phyloP scores from a whole-genome alignment of 2,329 filamentous ascomycete genomes.

The Sporothrix inflata region DNA sequence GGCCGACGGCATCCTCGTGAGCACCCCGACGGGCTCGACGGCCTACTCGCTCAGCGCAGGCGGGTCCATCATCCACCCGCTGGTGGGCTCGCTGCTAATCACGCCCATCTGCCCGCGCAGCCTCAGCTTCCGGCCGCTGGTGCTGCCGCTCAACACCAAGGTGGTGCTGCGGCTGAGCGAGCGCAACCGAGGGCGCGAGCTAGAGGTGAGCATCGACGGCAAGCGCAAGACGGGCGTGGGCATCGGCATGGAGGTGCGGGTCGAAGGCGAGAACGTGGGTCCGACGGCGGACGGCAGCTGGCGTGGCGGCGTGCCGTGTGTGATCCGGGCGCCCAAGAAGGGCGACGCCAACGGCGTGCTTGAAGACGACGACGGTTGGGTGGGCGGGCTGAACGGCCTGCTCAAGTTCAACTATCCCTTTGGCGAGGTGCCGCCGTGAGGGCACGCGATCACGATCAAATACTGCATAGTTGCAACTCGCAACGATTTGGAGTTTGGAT shows the following conservation, averaged over 20 bases:
- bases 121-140: slow-evolving; percentile 87
- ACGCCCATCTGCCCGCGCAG: slow-evolving; percentile 94
- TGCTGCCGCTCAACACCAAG: slow-evolving; percentile 82
- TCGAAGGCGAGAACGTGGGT: slow-evolving; percentile 82
- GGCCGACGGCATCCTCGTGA: slow-evolving; percentile 92
- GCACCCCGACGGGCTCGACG: slow-evolving; percentile 91
- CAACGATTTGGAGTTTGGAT: slow-evolving; percentile 5
- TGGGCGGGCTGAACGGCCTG: slow-evolving; percentile 88
- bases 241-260: slow-evolving; percentile 81
- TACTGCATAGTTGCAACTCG: neutral
- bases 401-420: slow-evolving; percentile 98
- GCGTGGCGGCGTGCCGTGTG: slow-evolving; percentile 86
- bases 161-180: slow-evolving; percentile 81
- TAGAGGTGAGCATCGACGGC: slow-evolving; percentile 81
- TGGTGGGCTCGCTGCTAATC: slow-evolving; percentile 84
- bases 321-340: slow-evolving; percentile 67
- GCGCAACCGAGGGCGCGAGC: slow-evolving; percentile 74
- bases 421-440: slow-evolving; percentile 59
- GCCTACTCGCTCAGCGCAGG: slow-evolving; percentile 94
- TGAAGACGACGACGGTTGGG: slow-evolving; percentile 88
- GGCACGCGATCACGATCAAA: neutral
- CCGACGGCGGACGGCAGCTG: slow-evolving; percentile 51
- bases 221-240: slow-evolving; percentile 68
- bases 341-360: slow-evolving; percentile 46
- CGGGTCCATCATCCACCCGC: slow-evolving; percentile 89